Evolutionary conservation across 1,139 yeast species (phyloP).

Genomic region (Insectozyma bohioensis): DNA sequence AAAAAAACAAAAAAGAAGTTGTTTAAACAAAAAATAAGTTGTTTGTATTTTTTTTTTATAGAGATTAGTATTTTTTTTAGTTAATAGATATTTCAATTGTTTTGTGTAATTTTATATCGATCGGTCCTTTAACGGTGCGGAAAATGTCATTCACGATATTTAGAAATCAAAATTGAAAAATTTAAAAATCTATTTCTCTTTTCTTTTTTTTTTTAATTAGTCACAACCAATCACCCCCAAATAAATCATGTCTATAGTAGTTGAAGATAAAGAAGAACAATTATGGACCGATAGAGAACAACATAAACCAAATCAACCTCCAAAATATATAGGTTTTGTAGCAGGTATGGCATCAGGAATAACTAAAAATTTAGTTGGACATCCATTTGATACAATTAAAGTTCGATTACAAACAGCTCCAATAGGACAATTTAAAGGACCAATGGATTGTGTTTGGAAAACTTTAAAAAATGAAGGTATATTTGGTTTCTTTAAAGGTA

Average conservation of each 20-base stretch:
- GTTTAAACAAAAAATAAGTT: too few relatives aligned
- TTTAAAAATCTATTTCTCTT: not conserved
- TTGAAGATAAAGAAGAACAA: constrained; percentile 28
- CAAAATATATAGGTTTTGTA: constrained; percentile 70
- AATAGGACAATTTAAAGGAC: constrained; percentile 70
- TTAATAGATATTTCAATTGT: too few relatives aligned
- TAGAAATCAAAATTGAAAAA: not conserved
- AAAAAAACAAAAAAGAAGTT: too few relatives aligned
- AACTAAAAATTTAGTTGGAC: constrained; percentile 86
- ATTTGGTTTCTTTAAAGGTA: constrained; percentile 80
- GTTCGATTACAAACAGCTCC: constrained; percentile 85
- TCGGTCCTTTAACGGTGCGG: too few relatives aligned
- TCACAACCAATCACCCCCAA: too few relatives aligned
- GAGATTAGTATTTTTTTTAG: too few relatives aligned
- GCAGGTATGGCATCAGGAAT: constrained; percentile 90
- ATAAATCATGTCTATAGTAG: constrained; percentile 29
- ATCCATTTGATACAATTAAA: constrained; percentile 89
- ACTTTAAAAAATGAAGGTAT: constrained; percentile 75
- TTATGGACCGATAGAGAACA: constrained; percentile 16
- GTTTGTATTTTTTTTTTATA: too few relatives aligned
- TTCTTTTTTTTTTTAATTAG: too few relatives aligned
- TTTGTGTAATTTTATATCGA: too few relatives aligned
- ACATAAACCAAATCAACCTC: constrained; percentile 31
- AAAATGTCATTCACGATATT: too few relatives aligned
- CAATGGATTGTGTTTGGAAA: constrained; percentile 74